A percentile compares a stretch with the other conserved stretches of the same genome.
These are phyloP conservation scores for Aspergillus calidoustus DNA, from an alignment of 2,329 filamentous ascomycete genomes.

Conservation along the genomic window DNA sequence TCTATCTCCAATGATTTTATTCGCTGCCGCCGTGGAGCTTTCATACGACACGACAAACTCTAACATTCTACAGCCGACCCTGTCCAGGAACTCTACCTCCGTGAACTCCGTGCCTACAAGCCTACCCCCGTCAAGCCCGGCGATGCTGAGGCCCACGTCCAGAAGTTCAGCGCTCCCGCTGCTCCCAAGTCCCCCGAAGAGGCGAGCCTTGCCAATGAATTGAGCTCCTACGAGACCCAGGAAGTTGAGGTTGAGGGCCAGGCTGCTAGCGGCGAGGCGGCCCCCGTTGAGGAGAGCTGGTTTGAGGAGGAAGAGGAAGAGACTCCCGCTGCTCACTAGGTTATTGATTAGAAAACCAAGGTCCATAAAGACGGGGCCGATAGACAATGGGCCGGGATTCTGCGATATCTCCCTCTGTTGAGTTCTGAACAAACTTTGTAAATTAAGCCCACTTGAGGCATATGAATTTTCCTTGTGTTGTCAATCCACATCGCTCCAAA, in stretches of 20 bases:
- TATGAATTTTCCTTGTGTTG: conserved; percentile 25
- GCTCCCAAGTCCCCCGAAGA: conserved; percentile 90
- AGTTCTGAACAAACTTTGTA: conserved; percentile 31
- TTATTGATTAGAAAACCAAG: conserved; percentile 32
- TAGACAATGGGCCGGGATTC: conserved; percentile 32
- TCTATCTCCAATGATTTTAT: conserved; percentile 3
- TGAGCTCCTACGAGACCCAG: conserved; percentile 94
- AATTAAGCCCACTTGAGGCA: conserved; percentile 36
- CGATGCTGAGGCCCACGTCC: conserved; percentile 88
- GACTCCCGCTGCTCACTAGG: conserved; percentile 51
- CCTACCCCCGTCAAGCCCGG: conserved; percentile 77
- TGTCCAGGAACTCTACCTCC: conserved; percentile 96
- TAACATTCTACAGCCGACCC: conserved; percentile 74
- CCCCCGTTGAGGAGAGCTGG: conserved; percentile 72
- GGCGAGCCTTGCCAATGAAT: conserved; percentile 84
- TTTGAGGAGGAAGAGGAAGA: conserved; percentile 74
- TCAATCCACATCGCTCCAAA: neutral
- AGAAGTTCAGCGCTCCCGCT: conserved; percentile 80
- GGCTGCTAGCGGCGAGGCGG: conserved; percentile 65
- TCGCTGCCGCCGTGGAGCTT: neutral
- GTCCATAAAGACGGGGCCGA: conserved; percentile 34
- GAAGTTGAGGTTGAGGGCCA: conserved; percentile 93
- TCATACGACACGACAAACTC: conserved; percentile 14
- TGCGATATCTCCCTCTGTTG: conserved; percentile 27
- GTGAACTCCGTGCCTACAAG: conserved; percentile 96